Conservation (phyloP, 108 stramenopile genomes). For the Cyclotella atomus region DNA sequence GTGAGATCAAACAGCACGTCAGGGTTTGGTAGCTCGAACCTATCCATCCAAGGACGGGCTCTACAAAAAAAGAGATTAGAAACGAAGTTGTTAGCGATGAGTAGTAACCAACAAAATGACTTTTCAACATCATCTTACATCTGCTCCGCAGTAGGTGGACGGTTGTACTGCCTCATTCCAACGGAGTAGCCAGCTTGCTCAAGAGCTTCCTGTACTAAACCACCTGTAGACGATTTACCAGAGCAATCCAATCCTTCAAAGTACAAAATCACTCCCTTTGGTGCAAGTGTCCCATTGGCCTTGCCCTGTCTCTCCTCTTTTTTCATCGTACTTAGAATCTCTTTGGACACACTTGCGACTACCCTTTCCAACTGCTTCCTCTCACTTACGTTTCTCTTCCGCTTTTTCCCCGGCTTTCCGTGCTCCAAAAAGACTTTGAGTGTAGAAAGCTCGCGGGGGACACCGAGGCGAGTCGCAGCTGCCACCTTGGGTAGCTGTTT, state of each 20-base stretch:
- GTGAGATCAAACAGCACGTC: slow-evolving; percentile 38
- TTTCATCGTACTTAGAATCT: slow-evolving; percentile 35
- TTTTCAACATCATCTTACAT: slow-evolving; percentile 5
- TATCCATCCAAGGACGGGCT: slow-evolving; percentile 76
- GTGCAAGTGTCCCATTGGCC: slow-evolving; percentile 42
- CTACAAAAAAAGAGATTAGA: neutral
- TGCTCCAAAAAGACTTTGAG: slow-evolving; percentile 71
- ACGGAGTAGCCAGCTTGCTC: slow-evolving; percentile 63
- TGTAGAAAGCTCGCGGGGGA: slow-evolving; percentile 60
- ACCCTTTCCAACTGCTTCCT: slow-evolving; percentile 42
- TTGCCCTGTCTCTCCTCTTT: slow-evolving; percentile 37
- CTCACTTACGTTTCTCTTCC: slow-evolving; percentile 43
- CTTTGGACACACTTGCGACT: slow-evolving; percentile 35
- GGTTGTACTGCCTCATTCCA: slow-evolving; percentile 71
- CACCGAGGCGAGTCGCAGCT: slow-evolving; percentile 24
- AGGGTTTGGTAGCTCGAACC: slow-evolving; percentile 65
- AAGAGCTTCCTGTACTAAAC: slow-evolving; percentile 58
- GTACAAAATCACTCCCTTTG: slow-evolving; percentile 77
- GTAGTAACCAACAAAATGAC: neutral
- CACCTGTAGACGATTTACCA: slow-evolving; percentile 75
- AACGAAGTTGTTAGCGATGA: neutral
- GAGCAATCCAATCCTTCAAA: slow-evolving; percentile 82
- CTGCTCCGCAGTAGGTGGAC: slow-evolving; percentile 79
- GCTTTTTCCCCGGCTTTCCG: slow-evolving; percentile 45
- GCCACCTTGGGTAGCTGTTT: slow-evolving; percentile 41